Conservation (phyloP, 148 eudicot species). For the Cornus florida region DNA sequence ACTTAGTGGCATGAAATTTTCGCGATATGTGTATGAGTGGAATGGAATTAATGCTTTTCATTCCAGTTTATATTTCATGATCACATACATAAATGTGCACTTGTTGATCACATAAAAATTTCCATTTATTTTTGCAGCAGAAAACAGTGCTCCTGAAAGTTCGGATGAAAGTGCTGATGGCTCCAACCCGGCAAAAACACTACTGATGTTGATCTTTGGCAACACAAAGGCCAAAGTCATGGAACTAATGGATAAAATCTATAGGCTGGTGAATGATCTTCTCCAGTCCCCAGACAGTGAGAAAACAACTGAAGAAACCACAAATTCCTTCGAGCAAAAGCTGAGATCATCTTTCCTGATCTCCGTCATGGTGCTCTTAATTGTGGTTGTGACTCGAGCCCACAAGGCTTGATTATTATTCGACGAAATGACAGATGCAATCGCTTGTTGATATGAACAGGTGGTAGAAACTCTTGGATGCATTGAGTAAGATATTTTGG, state of each 20-base stretch:
- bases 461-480: neutral
- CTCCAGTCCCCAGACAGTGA: constrained; percentile 21
- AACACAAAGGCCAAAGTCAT: constrained; percentile 42
- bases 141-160: constrained; percentile 16
- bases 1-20: too few relatives aligned
- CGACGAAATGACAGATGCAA: constrained; percentile 38
- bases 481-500: neutral
- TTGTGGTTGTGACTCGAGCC: constrained; percentile 74
- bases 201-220: constrained; percentile 45
- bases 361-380: constrained; percentile 56
- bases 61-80: too few relatives aligned
- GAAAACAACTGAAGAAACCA: constrained; percentile 1
- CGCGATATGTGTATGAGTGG: neutral
- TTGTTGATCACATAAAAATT: too few relatives aligned
- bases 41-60: too few relatives aligned
- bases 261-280: constrained; percentile 25
- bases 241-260: constrained; percentile 36
- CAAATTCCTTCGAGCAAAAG: constrained; percentile 44
- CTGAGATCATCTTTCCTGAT: constrained; percentile 62
- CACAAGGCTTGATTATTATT: constrained; percentile 41
- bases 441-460: neutral
- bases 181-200: constrained; percentile 14
- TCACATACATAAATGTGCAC: too few relatives aligned
- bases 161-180: constrained; percentile 20
- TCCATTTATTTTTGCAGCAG: constrained; percentile 15